phyloP scores from a whole-genome alignment of 257 asterid genomes.

The Nemophila menziesii region DNA sequence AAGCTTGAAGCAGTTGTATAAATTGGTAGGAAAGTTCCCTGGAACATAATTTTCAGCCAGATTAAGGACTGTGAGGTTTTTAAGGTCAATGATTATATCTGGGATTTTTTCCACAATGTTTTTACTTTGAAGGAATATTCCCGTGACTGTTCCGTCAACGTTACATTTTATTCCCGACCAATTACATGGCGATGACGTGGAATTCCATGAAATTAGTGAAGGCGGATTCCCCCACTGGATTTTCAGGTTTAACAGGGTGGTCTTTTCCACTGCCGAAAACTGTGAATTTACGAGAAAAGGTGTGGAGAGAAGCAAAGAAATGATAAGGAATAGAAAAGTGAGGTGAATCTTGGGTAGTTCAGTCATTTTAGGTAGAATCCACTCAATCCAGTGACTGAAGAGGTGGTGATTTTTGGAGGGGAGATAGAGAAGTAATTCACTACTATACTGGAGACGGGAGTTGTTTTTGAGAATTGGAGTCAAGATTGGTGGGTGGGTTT shows the following conservation, averaged over 20 bases:
- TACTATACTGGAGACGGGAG: neutral
- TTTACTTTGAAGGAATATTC: conserved; percentile 16
- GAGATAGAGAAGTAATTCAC: too few relatives aligned
- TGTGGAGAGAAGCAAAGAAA: too few relatives aligned
- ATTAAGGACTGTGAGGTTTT: conserved; percentile 35
- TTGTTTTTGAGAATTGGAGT: neutral
- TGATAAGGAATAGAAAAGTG: conserved; percentile 15
- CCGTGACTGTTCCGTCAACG: conserved; percentile 32
- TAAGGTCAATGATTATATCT: conserved; percentile 30
- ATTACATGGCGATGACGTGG: conserved; percentile 22
- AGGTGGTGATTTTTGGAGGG: neutral
- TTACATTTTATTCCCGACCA: conserved; percentile 30
- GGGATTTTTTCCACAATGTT: conserved; percentile 36
- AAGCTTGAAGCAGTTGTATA: conserved; percentile 49
- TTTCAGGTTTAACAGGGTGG: conserved; percentile 25
- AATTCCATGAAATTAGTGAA: conserved; percentile 25
- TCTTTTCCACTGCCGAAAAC: conserved; percentile 7
- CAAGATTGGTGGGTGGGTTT: neutral
- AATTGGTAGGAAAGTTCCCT: conserved; percentile 37
- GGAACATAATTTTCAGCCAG: conserved; percentile 29
- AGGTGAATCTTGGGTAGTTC: neutral
- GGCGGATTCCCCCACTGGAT: conserved; percentile 32
- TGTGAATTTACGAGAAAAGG: conserved; percentile 22
- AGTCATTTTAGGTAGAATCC: conserved; percentile 5
- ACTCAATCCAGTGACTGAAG: neutral